A percentile compares a stretch with the other conserved stretches of the same genome.
These are phyloP conservation scores for Rhizoctonia solani DNA, from an alignment of 1,284 basidiomycete species.

Conservation along the genomic window DNA sequence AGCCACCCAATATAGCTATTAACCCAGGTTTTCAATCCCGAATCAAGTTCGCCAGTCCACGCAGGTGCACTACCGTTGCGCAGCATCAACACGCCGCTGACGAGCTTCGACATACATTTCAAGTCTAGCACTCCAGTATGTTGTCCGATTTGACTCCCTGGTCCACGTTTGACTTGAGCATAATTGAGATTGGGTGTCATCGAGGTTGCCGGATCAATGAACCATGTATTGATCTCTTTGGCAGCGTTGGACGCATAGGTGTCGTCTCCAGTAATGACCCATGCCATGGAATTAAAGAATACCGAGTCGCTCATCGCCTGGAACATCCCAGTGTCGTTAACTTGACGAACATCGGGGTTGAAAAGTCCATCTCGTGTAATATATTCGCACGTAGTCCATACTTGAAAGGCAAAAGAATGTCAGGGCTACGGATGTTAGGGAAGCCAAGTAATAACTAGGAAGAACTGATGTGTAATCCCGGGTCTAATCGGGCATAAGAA, in stretches of 20 bases:
- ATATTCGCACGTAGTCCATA: constrained; percentile 41
- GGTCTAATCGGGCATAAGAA: too few species aligned
- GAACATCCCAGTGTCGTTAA: constrained; percentile 44
- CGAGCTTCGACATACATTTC: constrained; percentile 42
- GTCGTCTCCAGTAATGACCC: constrained; percentile 43
- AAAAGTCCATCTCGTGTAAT: constrained; percentile 44
- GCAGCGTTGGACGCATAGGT: constrained; percentile 38
- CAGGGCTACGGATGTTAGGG: background rate
- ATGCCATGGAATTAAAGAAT: constrained; percentile 45
- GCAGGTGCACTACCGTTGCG: constrained; percentile 34
- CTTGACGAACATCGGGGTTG: constrained; percentile 45
- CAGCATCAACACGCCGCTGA: constrained; percentile 42
- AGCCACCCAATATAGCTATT: constrained; percentile 42
- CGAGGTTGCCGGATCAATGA: constrained; percentile 44
- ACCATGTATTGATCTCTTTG: constrained; percentile 42
- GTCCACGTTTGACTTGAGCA: constrained; percentile 46
- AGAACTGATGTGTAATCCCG: too few species aligned
- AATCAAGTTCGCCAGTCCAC: constrained; percentile 41
- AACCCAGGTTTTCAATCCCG: constrained; percentile 40
- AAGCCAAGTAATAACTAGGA: background rate
- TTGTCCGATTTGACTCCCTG: constrained; percentile 37
- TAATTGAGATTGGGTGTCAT: constrained; percentile 49
- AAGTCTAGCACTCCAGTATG: constrained; percentile 44
- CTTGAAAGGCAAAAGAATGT: background rate
- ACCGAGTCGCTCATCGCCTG: constrained; percentile 44